phyloP scores from a whole-genome alignment of 2,329 filamentous ascomycete species.

The Penicillium sp. region DNA sequence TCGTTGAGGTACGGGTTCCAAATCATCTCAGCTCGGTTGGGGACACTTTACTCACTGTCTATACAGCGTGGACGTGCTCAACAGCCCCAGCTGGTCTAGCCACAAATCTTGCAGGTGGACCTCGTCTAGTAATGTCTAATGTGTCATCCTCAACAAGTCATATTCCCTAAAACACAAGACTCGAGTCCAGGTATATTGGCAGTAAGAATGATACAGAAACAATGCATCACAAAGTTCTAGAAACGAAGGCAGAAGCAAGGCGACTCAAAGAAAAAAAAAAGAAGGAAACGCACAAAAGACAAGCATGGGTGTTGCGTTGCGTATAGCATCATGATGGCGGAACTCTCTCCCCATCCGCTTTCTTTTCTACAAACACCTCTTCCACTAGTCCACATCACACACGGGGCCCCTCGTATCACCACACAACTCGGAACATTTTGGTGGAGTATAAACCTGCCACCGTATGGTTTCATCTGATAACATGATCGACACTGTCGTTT shows the following conservation, averaged over 20 bases:
- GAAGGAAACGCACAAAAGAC: conserved; percentile 13
- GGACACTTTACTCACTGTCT: not conserved
- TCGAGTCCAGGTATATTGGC: conserved; percentile 14
- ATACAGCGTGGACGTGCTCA: no score
- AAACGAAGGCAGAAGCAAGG: not conserved
- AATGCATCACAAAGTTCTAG: conserved; percentile 6
- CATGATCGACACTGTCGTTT: not conserved
- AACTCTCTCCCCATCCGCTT: conserved; percentile 19
- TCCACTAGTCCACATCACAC: conserved; percentile 6
- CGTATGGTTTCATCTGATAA: not conserved
- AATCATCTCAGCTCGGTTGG: not conserved
- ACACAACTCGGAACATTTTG: not conserved
- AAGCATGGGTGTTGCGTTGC: conserved; percentile 28
- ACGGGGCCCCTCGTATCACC: not conserved
- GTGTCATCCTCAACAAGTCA: not conserved
- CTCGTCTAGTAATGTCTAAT: not conserved
- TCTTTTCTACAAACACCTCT: conserved; percentile 25
- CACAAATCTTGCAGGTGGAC: not conserved
- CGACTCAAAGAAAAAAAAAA: conserved; percentile 6
- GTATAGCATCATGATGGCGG: conserved; percentile 30
- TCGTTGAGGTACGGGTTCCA: not conserved
- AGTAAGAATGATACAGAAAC: conserved; percentile 7
- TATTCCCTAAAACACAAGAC: not conserved
- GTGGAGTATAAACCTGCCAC: not conserved
- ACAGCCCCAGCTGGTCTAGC: not conserved